Percentiles rank a stretch among this genome's conserved stretches.
Evolutionary conservation across 2,329 filamentous ascomycete genomes (phyloP).

Genomic region (Annulohypoxylon truncatum): DNA sequence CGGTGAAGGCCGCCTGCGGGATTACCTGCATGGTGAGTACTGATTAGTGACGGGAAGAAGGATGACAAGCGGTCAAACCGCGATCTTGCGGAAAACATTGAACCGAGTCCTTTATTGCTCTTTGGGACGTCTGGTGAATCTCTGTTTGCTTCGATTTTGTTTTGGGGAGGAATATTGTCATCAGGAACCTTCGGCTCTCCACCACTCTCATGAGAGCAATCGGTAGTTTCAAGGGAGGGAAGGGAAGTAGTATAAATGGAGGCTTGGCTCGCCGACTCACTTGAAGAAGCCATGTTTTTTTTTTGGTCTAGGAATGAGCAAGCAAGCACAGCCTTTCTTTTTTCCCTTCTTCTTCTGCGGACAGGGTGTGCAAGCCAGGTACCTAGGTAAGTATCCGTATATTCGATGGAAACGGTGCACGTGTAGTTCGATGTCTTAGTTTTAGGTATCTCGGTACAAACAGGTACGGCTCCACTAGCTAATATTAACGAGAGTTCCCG

Average conservation of each 20-base stretch:
- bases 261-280: conserved; percentile 35
- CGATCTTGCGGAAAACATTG: conserved; percentile 41
- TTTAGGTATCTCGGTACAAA: conserved; percentile 26
- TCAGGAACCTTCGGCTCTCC: conserved; percentile 8
- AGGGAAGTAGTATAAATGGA: conserved; percentile 37
- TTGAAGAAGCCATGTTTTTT: conserved; percentile 37
- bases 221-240: conserved; percentile 18
- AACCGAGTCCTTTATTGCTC: conserved; percentile 17
- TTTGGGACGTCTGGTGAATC: conserved; percentile 4
- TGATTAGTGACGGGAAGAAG: conserved; percentile 51
- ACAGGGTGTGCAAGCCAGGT: conserved; percentile 24
- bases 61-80: conserved; percentile 47
- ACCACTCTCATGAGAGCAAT: conserved; percentile 13
- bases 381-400: conserved; percentile 32
- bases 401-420: conserved; percentile 33
- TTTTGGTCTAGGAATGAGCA: conserved; percentile 21
- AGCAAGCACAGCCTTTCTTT: conserved; percentile 33
- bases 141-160: conserved; percentile 20
- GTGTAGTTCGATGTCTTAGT: conserved; percentile 27
- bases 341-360: conserved; percentile 3
- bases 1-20: conserved; percentile 37
- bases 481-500: conserved; percentile 34
- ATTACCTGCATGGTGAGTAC: conserved; percentile 41
- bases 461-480: conserved; percentile 30
- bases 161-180: conserved; percentile 5